Base-by-base conservation (phyloP, 2,329 filamentous ascomycete genomes). In the Clarireedia hainanense region DNA sequence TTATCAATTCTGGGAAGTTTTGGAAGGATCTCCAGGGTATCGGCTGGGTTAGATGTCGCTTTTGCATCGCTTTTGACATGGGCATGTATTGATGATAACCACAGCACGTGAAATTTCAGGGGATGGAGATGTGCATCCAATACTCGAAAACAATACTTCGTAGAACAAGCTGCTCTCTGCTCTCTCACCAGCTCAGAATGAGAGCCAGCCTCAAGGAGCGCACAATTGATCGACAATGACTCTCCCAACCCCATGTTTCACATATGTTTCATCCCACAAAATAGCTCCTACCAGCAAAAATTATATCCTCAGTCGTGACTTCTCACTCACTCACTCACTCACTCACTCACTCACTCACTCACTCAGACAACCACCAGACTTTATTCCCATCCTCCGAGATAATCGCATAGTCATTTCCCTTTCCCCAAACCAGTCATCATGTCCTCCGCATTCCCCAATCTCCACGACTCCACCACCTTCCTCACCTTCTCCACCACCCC, bases 401-500 rank as follows among this genome's bases (percentile, higher is more conserved):
- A 26, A 47, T 24, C 20, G 43, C 43, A 47, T 15, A 6, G 7
- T 26, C 12, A 34, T 34, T 34, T 12, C 10, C 30, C 30, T 4
- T 12, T 9, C 30, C 27, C 27, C 27, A 46, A 27, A 15, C 15
- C 20, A 47, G 26, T 14, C 15, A 46, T 46, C 17, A 52, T 43
- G 34, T 39, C 45, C 7, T 34, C 50, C 26, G 45, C 39, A 27
- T 58, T 64, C 57, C 64, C 64, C 20, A 47, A 59, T 17, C 58
- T 67, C 58, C 47, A 43, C 20, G 50, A 63, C 52, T 20, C 50
- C 17, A 46, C 55, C 7, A 48, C 58, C 52, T 67, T 65, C 58
- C 61, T 61, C 15, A 27, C 59, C 15, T 65, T 65, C 57, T 27
- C 54, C 14, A 40, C 49, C 17, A 59, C 51, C 27, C 63, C 64